Evolutionary conservation across 257 asterid species (phyloP), one percentile per base, ranked within the genome.

Genomic region (Phtheirospermum japonicum): DNA sequence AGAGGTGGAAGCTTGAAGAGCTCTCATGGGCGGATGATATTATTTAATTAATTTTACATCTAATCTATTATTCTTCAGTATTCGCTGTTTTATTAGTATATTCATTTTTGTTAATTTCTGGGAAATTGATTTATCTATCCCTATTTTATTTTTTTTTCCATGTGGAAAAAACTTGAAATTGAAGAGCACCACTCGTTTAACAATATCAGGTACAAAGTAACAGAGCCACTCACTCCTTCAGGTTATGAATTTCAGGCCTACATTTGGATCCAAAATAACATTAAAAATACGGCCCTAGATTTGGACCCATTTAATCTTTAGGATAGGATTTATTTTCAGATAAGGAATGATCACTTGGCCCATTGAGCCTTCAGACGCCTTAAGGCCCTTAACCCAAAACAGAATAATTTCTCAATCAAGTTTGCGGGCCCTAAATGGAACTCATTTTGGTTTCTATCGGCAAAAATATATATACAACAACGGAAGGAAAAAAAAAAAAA

Each of bases 1-100:
- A 53, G 95, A 79, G 59, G 88, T 76, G 69, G 96, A 84, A 51
- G 90, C 93, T 72, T 80, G 90, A 70, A 89, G 90, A 75, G 85
- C 74, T 65, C 55, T 73, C 95, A 86, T 89, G 79, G n/a, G 78
- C 75, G 78, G 71, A 78, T 12, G 71, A 78, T 12, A 28, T 64
- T 20, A 1, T 61, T 37, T n/a, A n/a, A 17, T 31, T 6, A 2
- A 9, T 62, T 30, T 10, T 9, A 16, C 26, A 12, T 10, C 4
- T 11, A 34, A 16, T 53, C 48, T 43, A 32, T 55, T 55, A 0
- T 16, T 36, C 7, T 59, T 20, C 10, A 12, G 37, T 53, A 43
- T 59, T 65, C 45, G 66, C 50, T 4, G 39, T 9, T 62, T 17
- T 36, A 36, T 36, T n/a, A 36, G 18, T 5, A 14, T 6, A 48